Percentiles rank a stretch among this genome's conserved stretches.
Evolutionary conservation across 352 stramenopile species (phyloP).

Genomic region (Phytophthora palmivora): DNA sequence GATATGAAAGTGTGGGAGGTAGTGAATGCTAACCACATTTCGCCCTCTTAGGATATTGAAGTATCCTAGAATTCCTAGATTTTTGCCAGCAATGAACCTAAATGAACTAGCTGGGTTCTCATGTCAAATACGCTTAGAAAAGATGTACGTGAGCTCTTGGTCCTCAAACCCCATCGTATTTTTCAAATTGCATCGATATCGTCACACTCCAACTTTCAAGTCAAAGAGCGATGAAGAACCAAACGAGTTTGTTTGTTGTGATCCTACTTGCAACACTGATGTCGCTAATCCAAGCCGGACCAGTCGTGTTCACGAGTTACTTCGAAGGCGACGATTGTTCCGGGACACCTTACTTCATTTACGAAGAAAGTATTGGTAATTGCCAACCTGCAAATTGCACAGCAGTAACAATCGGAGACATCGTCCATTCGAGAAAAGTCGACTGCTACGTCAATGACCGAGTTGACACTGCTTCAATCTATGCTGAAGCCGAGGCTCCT

Average conservation of each 20-base stretch:
- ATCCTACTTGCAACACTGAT: background rate
- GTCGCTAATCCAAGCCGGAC: background rate
- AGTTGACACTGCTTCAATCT: constrained; percentile 11
- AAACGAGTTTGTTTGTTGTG: background rate
- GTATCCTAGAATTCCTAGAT: background rate
- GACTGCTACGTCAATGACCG: constrained; percentile 24
- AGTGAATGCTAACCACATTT: too few species aligned
- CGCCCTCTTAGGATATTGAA: too few species aligned
- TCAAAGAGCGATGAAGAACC: background rate
- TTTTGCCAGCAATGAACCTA: background rate
- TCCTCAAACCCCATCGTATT: background rate
- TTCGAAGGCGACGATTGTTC: constrained; percentile 15
- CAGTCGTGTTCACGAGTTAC: constrained; percentile 29
- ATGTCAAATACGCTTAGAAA: too few species aligned
- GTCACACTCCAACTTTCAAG: background rate
- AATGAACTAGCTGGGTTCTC: background rate
- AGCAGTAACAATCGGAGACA: background rate
- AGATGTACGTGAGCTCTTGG: background rate
- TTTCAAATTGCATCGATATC: constrained; percentile 1
- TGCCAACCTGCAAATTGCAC: constrained; percentile 17
- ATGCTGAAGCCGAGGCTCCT: constrained; percentile 12
- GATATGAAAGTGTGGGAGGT: background rate
- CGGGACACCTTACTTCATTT: constrained; percentile 25
- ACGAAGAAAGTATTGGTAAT: constrained; percentile 18
- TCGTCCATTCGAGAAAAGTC: constrained; percentile 18